Conservation (phyloP, 306 rosid species). For the Gillenia trifoliata region DNA sequence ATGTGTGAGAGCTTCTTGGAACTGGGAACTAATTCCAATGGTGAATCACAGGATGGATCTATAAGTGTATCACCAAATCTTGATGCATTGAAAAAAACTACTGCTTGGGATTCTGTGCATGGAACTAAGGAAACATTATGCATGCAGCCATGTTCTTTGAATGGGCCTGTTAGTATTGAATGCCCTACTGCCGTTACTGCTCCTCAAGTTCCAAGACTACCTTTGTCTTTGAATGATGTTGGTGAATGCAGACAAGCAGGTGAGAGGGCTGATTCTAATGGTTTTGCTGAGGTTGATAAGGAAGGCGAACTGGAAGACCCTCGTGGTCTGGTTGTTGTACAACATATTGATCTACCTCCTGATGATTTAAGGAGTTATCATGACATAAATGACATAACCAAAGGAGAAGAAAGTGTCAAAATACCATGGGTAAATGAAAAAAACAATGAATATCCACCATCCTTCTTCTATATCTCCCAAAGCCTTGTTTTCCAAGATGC, state of each 20-base stretch:
- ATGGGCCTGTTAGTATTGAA: slow-evolving; percentile 33
- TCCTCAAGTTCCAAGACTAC: slow-evolving; percentile 19
- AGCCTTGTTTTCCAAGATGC: slow-evolving; percentile 63
- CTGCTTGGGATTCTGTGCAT: slow-evolving; percentile 25
- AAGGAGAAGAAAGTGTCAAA: slow-evolving; percentile 75
- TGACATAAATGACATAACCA: slow-evolving; percentile 56
- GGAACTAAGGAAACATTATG: slow-evolving; percentile 35
- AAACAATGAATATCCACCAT: slow-evolving; percentile 42
- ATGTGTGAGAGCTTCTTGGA: slow-evolving; percentile 59
- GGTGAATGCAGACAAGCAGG: slow-evolving; percentile 20
- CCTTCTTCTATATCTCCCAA: slow-evolving; percentile 58
- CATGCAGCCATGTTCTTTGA: slow-evolving; percentile 19
- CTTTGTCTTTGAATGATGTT: slow-evolving; percentile 21
- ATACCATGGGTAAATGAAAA: slow-evolving; percentile 66
- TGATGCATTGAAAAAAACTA: slow-evolving; percentile 35
- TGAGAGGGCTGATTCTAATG: slow-evolving; percentile 24
- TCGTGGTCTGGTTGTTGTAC: slow-evolving; percentile 34
- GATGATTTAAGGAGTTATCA: slow-evolving; percentile 39
- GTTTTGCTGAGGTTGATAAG: slow-evolving; percentile 26
- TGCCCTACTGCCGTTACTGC: slow-evolving; percentile 24
- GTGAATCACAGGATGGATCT: slow-evolving; percentile 59
- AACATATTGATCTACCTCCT: slow-evolving; percentile 31
- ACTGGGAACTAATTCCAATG: slow-evolving; percentile 57
- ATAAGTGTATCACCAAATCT: slow-evolving; percentile 30
- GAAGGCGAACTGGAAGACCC: slow-evolving; percentile 28